A percentile compares a stretch with the other conserved stretches of the same genome.
Evolutionary conservation across 1,284 basidiomycete genomes (phyloP).

Genomic region (Tranzscheliella williamsii): DNA sequence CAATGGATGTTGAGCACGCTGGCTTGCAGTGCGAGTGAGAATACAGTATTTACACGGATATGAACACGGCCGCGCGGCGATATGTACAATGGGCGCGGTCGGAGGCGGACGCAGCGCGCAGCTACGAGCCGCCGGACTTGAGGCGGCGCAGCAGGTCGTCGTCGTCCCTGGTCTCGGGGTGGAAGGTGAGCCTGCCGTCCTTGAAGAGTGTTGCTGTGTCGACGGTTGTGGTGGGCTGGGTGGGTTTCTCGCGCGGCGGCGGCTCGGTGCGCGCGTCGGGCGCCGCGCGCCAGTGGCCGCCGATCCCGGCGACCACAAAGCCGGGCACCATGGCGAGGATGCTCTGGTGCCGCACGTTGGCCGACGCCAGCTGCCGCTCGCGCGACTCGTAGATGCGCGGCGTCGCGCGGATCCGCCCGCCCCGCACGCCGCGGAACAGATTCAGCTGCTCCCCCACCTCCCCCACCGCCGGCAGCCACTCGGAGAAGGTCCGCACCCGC

Average conservation of each 20-base stretch:
- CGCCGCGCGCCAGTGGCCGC: conserved; percentile 63
- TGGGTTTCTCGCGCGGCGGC: too few relatives aligned
- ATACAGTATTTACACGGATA: too few relatives aligned
- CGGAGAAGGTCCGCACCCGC: conserved; percentile 62
- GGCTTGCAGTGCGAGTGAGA: too few relatives aligned
- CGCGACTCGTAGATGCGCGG: conserved; percentile 57
- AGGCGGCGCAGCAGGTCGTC: conserved; percentile 18
- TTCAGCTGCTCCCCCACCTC: conserved; percentile 63
- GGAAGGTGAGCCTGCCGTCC: conserved; percentile 76
- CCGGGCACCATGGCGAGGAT: conserved; percentile 68
- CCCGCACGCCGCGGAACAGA: conserved; percentile 47
- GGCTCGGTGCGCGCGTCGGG: too few relatives aligned
- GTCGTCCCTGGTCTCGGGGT: conserved; percentile 74
- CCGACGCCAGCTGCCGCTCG: conserved; percentile 49
- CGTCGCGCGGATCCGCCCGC: conserved; percentile 75
- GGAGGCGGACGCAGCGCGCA: too few relatives aligned
- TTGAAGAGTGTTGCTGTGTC: conserved; percentile 37
- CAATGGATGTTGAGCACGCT: too few relatives aligned
- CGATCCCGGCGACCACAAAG: conserved; percentile 51
- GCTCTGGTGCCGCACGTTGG: conserved; percentile 67
- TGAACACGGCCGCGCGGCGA: too few relatives aligned
- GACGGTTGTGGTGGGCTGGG: background rate
- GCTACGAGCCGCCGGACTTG: too few relatives aligned
- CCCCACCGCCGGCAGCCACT: conserved; percentile 73
- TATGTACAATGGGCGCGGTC: too few relatives aligned